A percentile compares a stretch with the other conserved stretches of the same genome.
Evolutionary conservation across 257 asterid genomes (phyloP).

Genomic region (Primulina tabacum): DNA sequence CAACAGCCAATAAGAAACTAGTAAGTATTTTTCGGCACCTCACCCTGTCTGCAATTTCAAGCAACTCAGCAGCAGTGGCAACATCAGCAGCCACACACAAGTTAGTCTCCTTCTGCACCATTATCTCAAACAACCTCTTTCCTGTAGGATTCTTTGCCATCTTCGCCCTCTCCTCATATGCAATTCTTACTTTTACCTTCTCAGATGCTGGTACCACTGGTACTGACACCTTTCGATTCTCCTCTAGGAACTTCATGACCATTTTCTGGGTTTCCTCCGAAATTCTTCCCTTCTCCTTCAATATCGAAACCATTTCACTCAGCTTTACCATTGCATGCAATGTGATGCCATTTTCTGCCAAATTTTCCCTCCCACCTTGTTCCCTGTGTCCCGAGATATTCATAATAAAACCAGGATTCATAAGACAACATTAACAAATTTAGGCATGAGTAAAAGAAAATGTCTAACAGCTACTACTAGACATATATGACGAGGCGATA

Average conservation of each 20-base stretch:
- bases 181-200: slow-evolving; percentile 46
- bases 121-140: slow-evolving; percentile 82
- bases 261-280: slow-evolving; percentile 83
- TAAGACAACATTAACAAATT: background rate
- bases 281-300: slow-evolving; percentile 84
- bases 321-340: slow-evolving; percentile 89
- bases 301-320: slow-evolving; percentile 81
- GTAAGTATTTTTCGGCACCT: slow-evolving; percentile 13
- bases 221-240: slow-evolving; percentile 68
- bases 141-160: slow-evolving; percentile 83
- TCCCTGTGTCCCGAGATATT: slow-evolving; percentile 57
- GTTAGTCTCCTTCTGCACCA: slow-evolving; percentile 79
- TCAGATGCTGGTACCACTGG: slow-evolving; percentile 36
- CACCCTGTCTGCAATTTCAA: slow-evolving; percentile 90
- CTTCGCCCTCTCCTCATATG: slow-evolving; percentile 78
- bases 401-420: slow-evolving; percentile 16
- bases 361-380: slow-evolving; percentile 94
- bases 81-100: slow-evolving; percentile 97
- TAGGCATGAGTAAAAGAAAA: background rate
- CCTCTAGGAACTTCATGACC: slow-evolving; percentile 78
- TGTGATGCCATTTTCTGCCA: slow-evolving; percentile 80
- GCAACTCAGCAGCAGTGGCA: slow-evolving; percentile 86
- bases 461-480: background rate
- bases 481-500: background rate
- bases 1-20: background rate